Base-by-base conservation (phyloP, 345 rosid species). In the Reutealis trisperma region DNA sequence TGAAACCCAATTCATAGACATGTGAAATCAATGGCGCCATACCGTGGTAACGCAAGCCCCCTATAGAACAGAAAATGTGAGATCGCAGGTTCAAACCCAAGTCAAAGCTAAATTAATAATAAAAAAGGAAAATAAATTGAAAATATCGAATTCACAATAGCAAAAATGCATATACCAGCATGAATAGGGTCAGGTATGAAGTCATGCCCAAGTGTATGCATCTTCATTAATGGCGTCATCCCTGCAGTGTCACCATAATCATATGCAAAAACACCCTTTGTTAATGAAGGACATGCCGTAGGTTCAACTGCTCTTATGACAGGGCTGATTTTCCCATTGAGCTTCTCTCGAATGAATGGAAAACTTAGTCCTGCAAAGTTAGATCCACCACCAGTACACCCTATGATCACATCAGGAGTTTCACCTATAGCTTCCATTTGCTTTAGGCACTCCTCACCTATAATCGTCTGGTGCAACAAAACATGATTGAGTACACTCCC, bases 171-270 rank as follows among this genome's bases (percentile, higher is more conserved):
- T 37, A 5, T 86, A 95, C 98, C 99, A 0, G 98, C 90, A 67
- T 95, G 99, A 78, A 95, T 95, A n/a, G 98, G 98, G 76, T 95
- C 98, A 6, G 98, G 99, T 79, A 95, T 89, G 84, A 95, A 95
- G 83, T 91, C 97, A 47, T 95, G 99, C 32, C 99, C 99, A 25
- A 95, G 89, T 54, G 99, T 95, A 77, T 95, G 99, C 99, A 95
- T 93, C 96, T 95, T 95, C 99, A 93, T 90, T 87, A 95, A 79
- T 47, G 99, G 99, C 65, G 98, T 95, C 90, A 95, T 24, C 77
- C 98, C 98, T 14, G 90, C 99, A 0, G 94, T 91, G 67, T 93
- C 99, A 0, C 96, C 98, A 47, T 75, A 95, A 82, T 95, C 98
- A 76, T 93, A 93, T n/a, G 98, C 92, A 22, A 93, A 91, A 30